phyloP scores from a whole-genome alignment of 1,139 yeast genomes.

The Hansenula lynferdii region DNA sequence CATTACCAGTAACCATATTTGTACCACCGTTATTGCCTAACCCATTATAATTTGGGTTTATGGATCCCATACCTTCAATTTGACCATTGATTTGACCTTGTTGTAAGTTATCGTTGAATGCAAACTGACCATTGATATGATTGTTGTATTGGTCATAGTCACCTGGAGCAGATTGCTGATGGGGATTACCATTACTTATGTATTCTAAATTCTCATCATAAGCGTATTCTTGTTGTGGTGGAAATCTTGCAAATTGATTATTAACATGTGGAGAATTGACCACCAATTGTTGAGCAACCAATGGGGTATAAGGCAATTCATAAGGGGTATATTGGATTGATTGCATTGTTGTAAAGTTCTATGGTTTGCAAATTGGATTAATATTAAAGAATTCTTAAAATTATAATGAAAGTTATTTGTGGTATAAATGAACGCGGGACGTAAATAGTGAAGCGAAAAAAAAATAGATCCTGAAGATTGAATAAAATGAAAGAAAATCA shows the following conservation, averaged over 20 bases:
- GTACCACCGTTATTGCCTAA: too few relatives aligned
- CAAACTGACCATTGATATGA: neutral
- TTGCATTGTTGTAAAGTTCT: constrained; percentile 16
- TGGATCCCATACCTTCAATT: neutral
- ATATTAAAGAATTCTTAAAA: too few relatives aligned
- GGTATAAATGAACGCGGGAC: neutral
- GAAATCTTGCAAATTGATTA: constrained; percentile 11
- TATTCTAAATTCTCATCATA: constrained; percentile 8
- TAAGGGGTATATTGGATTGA: constrained; percentile 16
- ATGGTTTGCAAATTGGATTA: too few relatives aligned
- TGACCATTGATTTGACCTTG: neutral
- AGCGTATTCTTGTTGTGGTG: constrained; percentile 11
- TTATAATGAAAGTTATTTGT: too few relatives aligned
- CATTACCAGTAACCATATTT: too few relatives aligned
- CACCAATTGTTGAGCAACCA: constrained; percentile 20
- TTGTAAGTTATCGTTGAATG: neutral
- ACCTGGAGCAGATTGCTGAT: too few relatives aligned
- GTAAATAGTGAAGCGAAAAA: neutral
- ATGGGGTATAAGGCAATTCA: constrained; percentile 17
- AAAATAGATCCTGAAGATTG: neutral
- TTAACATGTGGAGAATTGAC: constrained; percentile 18
- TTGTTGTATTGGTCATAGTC: constrained; percentile 5
- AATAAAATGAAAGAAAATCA: neutral
- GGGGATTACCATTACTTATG: neutral
- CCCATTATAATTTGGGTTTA: too few relatives aligned